Evolutionary conservation across 768 basidiomycete genomes (phyloP).

Genomic region (Russula dissimulans): DNA sequence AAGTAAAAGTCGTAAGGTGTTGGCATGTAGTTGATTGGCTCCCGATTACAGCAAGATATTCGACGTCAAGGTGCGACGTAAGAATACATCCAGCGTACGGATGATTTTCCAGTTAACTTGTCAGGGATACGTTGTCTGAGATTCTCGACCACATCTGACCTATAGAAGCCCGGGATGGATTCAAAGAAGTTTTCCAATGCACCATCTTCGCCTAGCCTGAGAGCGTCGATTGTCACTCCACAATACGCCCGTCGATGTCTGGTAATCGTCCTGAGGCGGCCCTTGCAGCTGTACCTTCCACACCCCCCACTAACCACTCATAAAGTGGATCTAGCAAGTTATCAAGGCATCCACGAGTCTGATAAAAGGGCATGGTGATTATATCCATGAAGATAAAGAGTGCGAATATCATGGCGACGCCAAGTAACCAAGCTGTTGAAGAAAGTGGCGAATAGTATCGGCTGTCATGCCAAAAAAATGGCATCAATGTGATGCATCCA

Average conservation of each 20-base stretch:
- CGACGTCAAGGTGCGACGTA: background rate
- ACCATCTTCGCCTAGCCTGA: background rate
- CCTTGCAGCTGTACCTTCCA: background rate
- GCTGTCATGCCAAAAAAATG: background rate
- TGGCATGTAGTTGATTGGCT: too few species aligned
- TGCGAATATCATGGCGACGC: background rate
- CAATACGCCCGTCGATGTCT: background rate
- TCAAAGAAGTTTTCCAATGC: background rate
- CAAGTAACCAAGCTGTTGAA: background rate
- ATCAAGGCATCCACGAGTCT: background rate
- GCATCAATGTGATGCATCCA: background rate
- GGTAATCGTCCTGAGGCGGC: background rate
- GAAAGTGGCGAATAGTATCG: background rate
- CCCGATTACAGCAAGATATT: background rate
- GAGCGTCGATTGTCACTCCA: background rate
- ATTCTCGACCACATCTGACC: background rate
- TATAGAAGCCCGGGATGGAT: background rate
- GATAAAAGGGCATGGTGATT: background rate
- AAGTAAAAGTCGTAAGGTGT: too few species aligned
- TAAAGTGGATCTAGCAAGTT: background rate
- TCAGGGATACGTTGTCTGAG: background rate
- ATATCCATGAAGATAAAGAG: too few species aligned
- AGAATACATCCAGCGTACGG: background rate
- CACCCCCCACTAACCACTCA: background rate
- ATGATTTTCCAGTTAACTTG: background rate